A percentile compares a stretch with the other conserved stretches of the same genome.
Evolutionary conservation across 2,329 filamentous ascomycete genomes (phyloP).

Genomic region (Alternaria viburni): DNA sequence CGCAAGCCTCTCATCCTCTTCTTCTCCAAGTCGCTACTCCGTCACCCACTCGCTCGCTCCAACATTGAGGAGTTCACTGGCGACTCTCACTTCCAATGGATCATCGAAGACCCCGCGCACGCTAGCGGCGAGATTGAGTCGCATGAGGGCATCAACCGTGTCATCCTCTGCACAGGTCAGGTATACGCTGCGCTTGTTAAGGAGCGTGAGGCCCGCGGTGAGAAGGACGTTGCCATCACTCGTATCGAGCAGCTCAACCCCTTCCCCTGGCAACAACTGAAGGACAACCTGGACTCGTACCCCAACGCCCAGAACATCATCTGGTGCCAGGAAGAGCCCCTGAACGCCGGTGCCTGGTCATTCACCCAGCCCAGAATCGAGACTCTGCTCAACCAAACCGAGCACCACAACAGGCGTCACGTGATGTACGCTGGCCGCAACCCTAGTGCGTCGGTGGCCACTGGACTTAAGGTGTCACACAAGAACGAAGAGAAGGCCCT

Average conservation of each 20-base stretch:
- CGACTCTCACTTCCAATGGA: constrained; percentile 94
- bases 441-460: constrained; percentile 92
- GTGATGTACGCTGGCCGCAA: constrained; percentile 96
- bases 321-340: constrained; percentile 96
- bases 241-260: constrained; percentile 97
- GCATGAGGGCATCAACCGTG: constrained; percentile 87
- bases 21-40: constrained; percentile 97
- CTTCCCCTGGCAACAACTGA: constrained; percentile 97
- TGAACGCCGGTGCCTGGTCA: constrained; percentile 96
- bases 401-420: constrained; percentile 91
- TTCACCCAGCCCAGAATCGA: constrained; percentile 98
- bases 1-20: constrained; percentile 97
- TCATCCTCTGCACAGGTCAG: constrained; percentile 93
- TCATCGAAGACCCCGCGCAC: constrained; percentile 90
- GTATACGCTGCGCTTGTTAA: constrained; percentile 91
- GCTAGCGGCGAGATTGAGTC: constrained; percentile 74
- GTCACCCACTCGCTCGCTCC: constrained; percentile 90
- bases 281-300: constrained; percentile 96
- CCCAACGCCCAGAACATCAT: constrained; percentile 97
- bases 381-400: constrained; percentile 90
- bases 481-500: constrained; percentile 92
- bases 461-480: constrained; percentile 86
- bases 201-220: constrained; percentile 83
- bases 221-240: constrained; percentile 91
- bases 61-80: constrained; percentile 88